Evolutionary conservation across 164 flowering plant species (phyloP).

Genomic region (Malania oleifera): DNA sequence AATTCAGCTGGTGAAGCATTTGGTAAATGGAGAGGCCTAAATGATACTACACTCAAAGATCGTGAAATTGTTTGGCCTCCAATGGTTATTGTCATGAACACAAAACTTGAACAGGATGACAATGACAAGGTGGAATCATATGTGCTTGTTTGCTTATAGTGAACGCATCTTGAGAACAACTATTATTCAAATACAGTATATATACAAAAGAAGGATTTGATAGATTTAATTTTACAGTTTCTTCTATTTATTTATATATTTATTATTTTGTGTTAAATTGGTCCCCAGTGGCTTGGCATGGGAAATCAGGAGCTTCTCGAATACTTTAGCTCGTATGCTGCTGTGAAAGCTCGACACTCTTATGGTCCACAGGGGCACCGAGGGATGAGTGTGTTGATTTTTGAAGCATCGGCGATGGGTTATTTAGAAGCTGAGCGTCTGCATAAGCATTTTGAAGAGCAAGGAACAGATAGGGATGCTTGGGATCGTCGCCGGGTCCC

Average conservation of each 20-base stretch:
- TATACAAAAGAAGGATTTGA: too few species aligned
- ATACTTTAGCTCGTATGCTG: slow-evolving; percentile 51
- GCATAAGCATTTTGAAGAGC: slow-evolving; percentile 62
- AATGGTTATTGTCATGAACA: slow-evolving; percentile 82
- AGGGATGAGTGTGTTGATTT: slow-evolving; percentile 82
- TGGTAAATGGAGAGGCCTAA: slow-evolving; percentile 77
- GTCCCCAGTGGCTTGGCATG: slow-evolving; percentile 90
- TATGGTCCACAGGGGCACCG: slow-evolving; percentile 98
- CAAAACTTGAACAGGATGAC: slow-evolving; percentile 62
- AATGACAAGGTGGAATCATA: slow-evolving; percentile 61
- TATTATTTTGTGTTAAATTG: slow-evolving; percentile 3
- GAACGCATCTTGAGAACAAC: background rate
- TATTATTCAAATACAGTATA: background rate
- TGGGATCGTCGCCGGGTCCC: slow-evolving; percentile 50
- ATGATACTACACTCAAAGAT: slow-evolving; percentile 35
- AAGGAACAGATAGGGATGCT: slow-evolving; percentile 58
- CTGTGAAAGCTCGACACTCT: slow-evolving; percentile 72
- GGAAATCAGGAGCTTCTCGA: slow-evolving; percentile 91
- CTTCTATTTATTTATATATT: too few species aligned
- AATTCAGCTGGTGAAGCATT: slow-evolving; percentile 63
- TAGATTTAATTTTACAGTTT: too few species aligned
- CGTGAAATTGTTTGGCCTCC: slow-evolving; percentile 95
- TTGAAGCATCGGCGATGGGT: slow-evolving; percentile 72
- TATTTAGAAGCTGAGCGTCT: slow-evolving; percentile 82
- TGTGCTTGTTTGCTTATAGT: background rate